These are phyloP conservation scores for Echinosophora koreensis DNA, from an alignment of 306 rosid species.

Conservation along the genomic window DNA sequence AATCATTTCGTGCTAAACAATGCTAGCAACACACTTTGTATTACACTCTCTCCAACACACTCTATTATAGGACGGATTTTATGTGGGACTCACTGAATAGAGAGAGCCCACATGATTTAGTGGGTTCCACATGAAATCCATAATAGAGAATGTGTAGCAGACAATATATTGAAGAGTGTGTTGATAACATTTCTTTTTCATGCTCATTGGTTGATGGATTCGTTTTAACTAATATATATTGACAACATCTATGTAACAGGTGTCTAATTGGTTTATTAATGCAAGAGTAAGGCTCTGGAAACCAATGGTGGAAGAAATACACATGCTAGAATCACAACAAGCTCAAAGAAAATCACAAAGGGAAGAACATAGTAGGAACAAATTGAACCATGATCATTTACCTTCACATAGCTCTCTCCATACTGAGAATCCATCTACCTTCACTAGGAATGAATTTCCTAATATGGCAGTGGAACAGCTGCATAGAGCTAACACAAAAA, in stretches of 20 bases:
- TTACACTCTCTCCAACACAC: too few species aligned
- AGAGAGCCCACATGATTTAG: too few species aligned
- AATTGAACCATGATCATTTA: constrained; percentile 53
- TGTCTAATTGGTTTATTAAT: constrained; percentile 95
- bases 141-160: too few species aligned
- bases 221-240: constrained; percentile 17
- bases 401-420: constrained; percentile 55
- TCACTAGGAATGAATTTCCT: constrained; percentile 55
- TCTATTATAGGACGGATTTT: too few species aligned
- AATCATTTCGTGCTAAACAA: not conserved
- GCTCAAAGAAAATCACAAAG: constrained; percentile 59
- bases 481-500: constrained; percentile 57
- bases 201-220: not conserved
- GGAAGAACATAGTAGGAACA: constrained; percentile 50
- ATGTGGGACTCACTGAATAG: too few species aligned
- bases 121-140: too few species aligned
- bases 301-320: constrained; percentile 97
- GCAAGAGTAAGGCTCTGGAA: constrained; percentile 98
- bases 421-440: constrained; percentile 64
- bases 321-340: constrained; percentile 79
- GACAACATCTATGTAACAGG: constrained; percentile 50
- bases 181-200: not conserved
- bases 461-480: constrained; percentile 48
- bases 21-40: too few species aligned
- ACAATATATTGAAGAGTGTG: too few species aligned